Evolutionary conservation across 345 rosid species (phyloP), one percentile per base, ranked within the genome.

Genomic region (Anacardium occidentale): DNA sequence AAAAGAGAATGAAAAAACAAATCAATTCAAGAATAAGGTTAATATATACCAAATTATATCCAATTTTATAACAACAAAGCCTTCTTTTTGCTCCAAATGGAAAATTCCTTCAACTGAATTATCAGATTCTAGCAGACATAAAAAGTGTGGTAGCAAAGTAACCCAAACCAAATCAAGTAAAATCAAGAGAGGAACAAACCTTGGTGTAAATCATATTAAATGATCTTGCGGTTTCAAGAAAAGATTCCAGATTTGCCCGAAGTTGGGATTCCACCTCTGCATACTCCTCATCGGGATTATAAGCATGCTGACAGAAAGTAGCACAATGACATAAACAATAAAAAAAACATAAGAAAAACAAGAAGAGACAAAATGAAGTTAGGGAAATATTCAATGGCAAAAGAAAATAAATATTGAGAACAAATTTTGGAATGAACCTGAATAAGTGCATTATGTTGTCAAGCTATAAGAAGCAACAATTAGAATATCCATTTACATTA

Each of bases 251-350:
- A 82, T 87, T 92, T 47, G 85, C 85, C 79, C 92, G 86, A 68
- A 91, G 82, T 76, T 85, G 86, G 22, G 97, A 81, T 80, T 96
- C 99, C 73, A 90, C 99, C 80, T 93, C 94, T 15, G 82, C 72
- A 75, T 92, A 96, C 69, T 96, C 98, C 82, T 96, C 97, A 63
- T 91, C 96, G 4, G 98, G 98, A 72, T 96, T 96, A 85, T 93
- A 96, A 59, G 97, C 91, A 90, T 91, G 91, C 97, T 93, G 80
- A 47, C 7, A 37, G 72, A 32, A 59, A 73, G 54, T 54, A 52
- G 65, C 20, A 64, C 53, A 61, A 45, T 22, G 55, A 40, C 53
- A 66, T 52, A 17, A 50, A 71, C 5, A 55, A 50, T 60, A n/a
- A 54, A 48, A 51, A 17, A 52, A n/a, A 29, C 3, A 29, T 4